phyloP scores from a whole-genome alignment of 208 protist genomes.

The Leptomonas pyrrhocoris region DNA sequence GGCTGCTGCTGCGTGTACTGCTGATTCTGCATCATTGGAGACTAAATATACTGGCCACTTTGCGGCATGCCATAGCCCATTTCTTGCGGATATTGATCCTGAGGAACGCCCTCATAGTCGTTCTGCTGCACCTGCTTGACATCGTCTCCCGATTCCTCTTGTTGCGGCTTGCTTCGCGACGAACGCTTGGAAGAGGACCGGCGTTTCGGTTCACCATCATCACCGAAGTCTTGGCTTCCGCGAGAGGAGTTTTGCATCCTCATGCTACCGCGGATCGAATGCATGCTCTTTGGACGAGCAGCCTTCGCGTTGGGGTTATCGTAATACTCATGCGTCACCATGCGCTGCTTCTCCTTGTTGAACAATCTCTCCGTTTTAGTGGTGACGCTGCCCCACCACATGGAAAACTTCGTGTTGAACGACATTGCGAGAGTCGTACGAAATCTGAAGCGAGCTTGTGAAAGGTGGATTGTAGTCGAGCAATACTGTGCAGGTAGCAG shows the following conservation, averaged over 20 bases:
- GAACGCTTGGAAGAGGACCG: slow-evolving; percentile 12
- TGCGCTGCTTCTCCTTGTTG: slow-evolving; percentile 59
- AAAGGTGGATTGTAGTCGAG: not conserved
- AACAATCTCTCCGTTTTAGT: slow-evolving; percentile 61
- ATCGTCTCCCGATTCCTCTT: not conserved
- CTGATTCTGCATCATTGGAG: slow-evolving; percentile 11
- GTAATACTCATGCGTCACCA: slow-evolving; percentile 68
- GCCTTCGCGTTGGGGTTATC: slow-evolving; percentile 50
- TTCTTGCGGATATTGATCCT: slow-evolving; percentile 9
- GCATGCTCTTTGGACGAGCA: slow-evolving; percentile 47
- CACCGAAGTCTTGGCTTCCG: not conserved
- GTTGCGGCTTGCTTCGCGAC: slow-evolving; percentile 5
- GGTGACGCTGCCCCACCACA: slow-evolving; percentile 66
- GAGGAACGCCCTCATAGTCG: slow-evolving; percentile 6
- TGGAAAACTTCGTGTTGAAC: slow-evolving; percentile 64
- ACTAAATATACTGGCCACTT: slow-evolving; percentile 1
- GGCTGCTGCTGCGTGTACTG: slow-evolving; percentile 19
- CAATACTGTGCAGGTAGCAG: not conserved
- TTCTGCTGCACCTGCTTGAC: slow-evolving; percentile 3
- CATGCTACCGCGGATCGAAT: slow-evolving; percentile 52
- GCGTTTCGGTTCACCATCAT: not conserved
- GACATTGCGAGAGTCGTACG: slow-evolving; percentile 34
- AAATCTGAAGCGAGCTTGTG: not conserved
- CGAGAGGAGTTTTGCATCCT: slow-evolving; percentile 17
- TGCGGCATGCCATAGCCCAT: slow-evolving; percentile 5